Base-by-base conservation (phyloP, 306 rosid species). In the Prunus armeniaca region DNA sequence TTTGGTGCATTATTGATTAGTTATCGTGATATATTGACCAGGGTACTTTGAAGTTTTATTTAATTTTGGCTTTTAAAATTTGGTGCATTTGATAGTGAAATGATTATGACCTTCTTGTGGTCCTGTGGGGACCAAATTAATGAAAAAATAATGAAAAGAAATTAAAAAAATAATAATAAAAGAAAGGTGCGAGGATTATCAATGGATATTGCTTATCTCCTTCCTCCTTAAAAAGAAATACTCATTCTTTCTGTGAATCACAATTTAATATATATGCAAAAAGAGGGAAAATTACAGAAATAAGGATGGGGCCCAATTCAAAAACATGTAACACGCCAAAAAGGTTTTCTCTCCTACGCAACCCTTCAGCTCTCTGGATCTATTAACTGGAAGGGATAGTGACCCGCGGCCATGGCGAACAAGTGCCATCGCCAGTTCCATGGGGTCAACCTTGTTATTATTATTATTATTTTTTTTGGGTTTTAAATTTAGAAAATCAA, bases 161-260 rank as follows among this genome's bases (percentile, higher is more conserved):
- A 4, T 12, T 8, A 0, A 19, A 58, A 41, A 3, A 32, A 71
- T 0, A 2, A n/a, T n/a, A 15, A 67, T 9, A 2, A 5, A 45
- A 22, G 38, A 45, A 43, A 67, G 55, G 14, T 1, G 0, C 0
- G 14, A 49, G 52, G 15, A 3, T 49, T 49, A 34, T 34, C 8
- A 0, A 1, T 34, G 41, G 2, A 34, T 34, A 34, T 34, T 5
- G 0, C 0, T 34, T 5, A 2, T 34, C 2, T 32, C 34, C 34
- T 30, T 30, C 1, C 1, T 25, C 27, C 27, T 0, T 25, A 1
- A 0, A 25, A 25, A 1, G 2, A 25, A 25, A 30, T 30, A 4
- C 32, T 30, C 5, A 0, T 32, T 1, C 0, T 32, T 34, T 1
- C 0, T 5, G 0, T 0, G 0, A 34, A 34, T 34, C 1, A 34